Evolutionary conservation across 176 grass and related monocot species (phyloP).

Genomic region (Ensete ventricosum): DNA sequence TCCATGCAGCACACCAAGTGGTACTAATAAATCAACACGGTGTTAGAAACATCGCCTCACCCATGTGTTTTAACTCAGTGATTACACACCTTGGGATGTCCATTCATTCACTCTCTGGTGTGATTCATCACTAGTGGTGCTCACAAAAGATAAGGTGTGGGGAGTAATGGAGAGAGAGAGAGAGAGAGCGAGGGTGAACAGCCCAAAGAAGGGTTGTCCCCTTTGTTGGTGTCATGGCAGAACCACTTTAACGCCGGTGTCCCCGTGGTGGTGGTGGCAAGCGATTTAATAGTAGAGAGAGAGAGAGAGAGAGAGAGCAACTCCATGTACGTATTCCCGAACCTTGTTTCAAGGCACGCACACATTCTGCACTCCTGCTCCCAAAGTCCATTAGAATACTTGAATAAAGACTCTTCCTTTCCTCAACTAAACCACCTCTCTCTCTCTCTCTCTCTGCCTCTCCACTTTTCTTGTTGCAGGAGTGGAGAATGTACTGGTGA

Average conservation of each 20-base stretch:
- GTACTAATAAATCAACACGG: too few species aligned
- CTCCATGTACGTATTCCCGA: conserved; percentile 15
- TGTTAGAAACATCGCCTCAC: too few species aligned
- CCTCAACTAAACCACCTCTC: conserved; percentile 3
- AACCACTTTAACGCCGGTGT: conserved; percentile 44
- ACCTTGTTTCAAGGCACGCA: conserved; percentile 34
- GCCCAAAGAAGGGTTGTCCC: conserved; percentile 29
- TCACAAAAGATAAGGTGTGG: too few species aligned
- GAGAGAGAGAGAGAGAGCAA: conserved; percentile 4
- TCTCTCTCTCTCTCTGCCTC: not conserved
- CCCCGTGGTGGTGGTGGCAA: conserved; percentile 18
- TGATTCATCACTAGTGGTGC: too few species aligned
- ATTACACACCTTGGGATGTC: too few species aligned
- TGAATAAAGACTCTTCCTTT: not conserved
- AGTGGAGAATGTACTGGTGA: too few species aligned
- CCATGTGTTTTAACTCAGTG: too few species aligned
- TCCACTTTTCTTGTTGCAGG: too few species aligned
- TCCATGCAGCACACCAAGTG: too few species aligned
- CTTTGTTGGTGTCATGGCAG: conserved; percentile 31
- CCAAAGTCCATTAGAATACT: conserved; percentile 15
- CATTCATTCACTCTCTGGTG: too few species aligned
- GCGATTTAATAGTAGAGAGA: not conserved
- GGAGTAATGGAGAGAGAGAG: too few species aligned
- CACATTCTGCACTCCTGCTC: conserved; percentile 40
- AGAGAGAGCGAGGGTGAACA: conserved; percentile 13